A percentile compares a stretch with the other conserved stretches of the same genome.
Evolutionary conservation across 768 basidiomycete genomes (phyloP).

Genomic region (Russula sp.): DNA sequence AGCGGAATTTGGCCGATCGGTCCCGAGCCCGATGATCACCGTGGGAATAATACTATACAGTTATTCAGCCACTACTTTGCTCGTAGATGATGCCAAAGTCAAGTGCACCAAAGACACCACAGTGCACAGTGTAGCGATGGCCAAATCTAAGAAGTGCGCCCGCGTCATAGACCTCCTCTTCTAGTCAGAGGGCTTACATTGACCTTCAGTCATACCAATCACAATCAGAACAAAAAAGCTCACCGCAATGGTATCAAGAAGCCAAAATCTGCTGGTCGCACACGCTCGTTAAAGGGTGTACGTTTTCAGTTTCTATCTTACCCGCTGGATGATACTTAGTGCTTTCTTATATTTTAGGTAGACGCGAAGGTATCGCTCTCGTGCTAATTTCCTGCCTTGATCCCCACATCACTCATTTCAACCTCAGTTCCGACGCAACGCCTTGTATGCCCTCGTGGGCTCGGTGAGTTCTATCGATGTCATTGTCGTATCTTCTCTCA

Average conservation of each 20-base stretch:
- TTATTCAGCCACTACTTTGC: conserved; percentile 25
- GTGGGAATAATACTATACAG: conserved; percentile 26
- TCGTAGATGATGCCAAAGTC: background rate
- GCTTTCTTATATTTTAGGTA: conserved; percentile 41
- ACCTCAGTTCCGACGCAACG: conserved; percentile 77
- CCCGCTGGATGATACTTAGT: conserved; percentile 26
- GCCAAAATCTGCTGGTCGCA: conserved; percentile 54
- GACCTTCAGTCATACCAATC: conserved; percentile 69
- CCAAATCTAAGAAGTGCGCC: conserved; percentile 96
- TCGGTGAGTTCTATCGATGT: conserved; percentile 46
- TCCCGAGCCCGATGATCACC: background rate
- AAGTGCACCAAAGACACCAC: conserved; percentile 5
- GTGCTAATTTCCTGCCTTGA: conserved; percentile 1
- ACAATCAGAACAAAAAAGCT: conserved; percentile 96
- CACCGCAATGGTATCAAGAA: conserved; percentile 97
- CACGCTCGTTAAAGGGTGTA: conserved; percentile 88
- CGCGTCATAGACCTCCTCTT: conserved; percentile 6
- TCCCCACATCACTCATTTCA: conserved; percentile 1
- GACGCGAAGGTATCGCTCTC: conserved; percentile 57
- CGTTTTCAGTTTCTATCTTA: conserved; percentile 54
- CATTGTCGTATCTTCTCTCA: conserved; percentile 1
- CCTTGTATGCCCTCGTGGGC: conserved; percentile 61
- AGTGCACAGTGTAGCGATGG: conserved; percentile 47
- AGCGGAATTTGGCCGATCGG: background rate
- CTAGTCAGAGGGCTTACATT: conserved; percentile 7